Evolutionary conservation across 1,284 basidiomycete genomes (phyloP).

Genomic region (Ustilago vetiveriae): DNA sequence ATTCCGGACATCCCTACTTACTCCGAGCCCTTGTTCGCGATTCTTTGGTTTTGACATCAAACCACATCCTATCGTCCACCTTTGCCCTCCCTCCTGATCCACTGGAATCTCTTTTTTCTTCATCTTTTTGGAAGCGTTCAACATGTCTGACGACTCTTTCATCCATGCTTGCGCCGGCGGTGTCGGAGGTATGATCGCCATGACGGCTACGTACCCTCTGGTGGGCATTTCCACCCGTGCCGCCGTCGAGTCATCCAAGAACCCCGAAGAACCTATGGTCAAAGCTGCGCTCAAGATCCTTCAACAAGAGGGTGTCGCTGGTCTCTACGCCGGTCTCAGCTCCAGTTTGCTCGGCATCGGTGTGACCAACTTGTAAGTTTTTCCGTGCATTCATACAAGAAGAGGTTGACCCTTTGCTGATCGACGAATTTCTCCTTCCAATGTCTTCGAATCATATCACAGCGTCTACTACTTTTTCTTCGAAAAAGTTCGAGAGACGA

Average conservation of each 20-base stretch:
- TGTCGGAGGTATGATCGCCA: slow-evolving; percentile 80
- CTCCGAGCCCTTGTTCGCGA: neutral
- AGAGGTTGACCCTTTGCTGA: no score
- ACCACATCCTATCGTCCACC: neutral
- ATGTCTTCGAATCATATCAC: neutral
- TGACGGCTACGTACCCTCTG: slow-evolving; percentile 73
- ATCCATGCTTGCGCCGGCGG: slow-evolving; percentile 91
- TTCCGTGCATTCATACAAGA: no score
- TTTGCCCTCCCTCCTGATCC: neutral
- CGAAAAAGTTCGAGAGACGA: slow-evolving; percentile 64
- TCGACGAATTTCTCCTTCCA: neutral
- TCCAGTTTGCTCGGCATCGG: slow-evolving; percentile 90
- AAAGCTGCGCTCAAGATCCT: slow-evolving; percentile 77
- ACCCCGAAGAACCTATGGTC: slow-evolving; percentile 72
- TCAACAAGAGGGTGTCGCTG: slow-evolving; percentile 83
- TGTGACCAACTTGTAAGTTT: slow-evolving; percentile 80
- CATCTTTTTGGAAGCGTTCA: no score
- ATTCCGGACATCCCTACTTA: slow-evolving; percentile 7
- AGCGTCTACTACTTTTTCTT: slow-evolving; percentile 69
- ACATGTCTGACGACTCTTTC: slow-evolving; percentile 75
- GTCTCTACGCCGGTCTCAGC: slow-evolving; percentile 86
- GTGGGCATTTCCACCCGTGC: slow-evolving; percentile 92
- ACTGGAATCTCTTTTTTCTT: no score
- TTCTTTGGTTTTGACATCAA: neutral
- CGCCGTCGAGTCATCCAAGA: slow-evolving; percentile 85